Percentiles rank a stretch among this genome's conserved stretches.
These are phyloP conservation scores for Moesziomyces parantarcticus DNA, from an alignment of 1,284 basidiomycete species.

Conservation along the genomic window DNA sequence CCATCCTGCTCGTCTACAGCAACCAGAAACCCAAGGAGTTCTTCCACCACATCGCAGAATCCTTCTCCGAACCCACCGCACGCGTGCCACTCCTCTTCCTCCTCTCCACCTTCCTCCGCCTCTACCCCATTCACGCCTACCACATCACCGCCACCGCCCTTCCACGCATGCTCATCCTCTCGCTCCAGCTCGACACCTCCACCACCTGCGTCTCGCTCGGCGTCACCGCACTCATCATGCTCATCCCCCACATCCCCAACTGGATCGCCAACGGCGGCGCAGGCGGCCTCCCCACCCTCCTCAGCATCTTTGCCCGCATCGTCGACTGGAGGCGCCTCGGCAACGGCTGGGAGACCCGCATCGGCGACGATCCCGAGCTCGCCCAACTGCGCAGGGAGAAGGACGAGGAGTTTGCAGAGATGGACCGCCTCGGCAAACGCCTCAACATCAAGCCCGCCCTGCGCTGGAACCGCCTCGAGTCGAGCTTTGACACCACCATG, in stretches of 20 bases:
- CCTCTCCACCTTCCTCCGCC: slow-evolving; percentile 60
- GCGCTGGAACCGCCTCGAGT: slow-evolving; percentile 55
- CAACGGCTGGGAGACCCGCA: slow-evolving; percentile 51
- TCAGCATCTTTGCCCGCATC: slow-evolving; percentile 61
- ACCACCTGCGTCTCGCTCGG: slow-evolving; percentile 58
- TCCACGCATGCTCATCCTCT: slow-evolving; percentile 50
- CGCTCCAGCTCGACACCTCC: slow-evolving; percentile 58
- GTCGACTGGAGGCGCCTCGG: slow-evolving; percentile 59
- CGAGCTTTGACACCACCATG: slow-evolving; percentile 49
- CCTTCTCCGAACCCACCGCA: slow-evolving; percentile 43
- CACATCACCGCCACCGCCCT: slow-evolving; percentile 61
- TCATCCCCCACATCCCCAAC: slow-evolving; percentile 64
- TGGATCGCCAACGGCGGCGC: slow-evolving; percentile 62
- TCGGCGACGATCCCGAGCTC: slow-evolving; percentile 37
- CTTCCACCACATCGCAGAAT: slow-evolving; percentile 60
- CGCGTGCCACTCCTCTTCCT: slow-evolving; percentile 59
- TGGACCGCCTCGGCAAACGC: slow-evolving; percentile 57
- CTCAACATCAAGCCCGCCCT: slow-evolving; percentile 46
- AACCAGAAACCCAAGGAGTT: slow-evolving; percentile 58
- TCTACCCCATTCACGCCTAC: slow-evolving; percentile 61
- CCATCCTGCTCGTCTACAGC: slow-evolving; percentile 56
- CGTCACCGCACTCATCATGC: slow-evolving; percentile 59
- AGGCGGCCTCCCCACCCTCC: slow-evolving; percentile 55
- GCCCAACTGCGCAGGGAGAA: slow-evolving; percentile 41
- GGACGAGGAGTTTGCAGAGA: slow-evolving; percentile 54